Conservation (phyloP, 768 basidiomycete genomes). For the Suillus subalutaceus region DNA sequence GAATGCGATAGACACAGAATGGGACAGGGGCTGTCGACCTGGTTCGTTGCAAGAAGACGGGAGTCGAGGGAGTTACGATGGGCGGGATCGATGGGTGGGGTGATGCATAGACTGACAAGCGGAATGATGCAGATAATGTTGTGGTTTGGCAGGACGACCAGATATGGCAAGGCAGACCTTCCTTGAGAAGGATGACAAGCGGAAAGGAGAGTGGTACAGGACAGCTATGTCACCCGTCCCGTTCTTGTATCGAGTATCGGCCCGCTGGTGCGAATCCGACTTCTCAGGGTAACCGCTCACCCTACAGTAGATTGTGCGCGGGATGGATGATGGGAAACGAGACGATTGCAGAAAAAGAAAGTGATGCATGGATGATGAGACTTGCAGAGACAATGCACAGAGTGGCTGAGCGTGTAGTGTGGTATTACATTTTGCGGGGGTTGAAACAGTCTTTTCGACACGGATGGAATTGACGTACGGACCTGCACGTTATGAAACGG, state of each 20-base stretch:
- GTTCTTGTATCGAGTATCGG: slow-evolving; percentile 23
- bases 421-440: slow-evolving; percentile 75
- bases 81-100: slow-evolving; percentile 41
- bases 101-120: slow-evolving; percentile 59
- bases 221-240: slow-evolving; percentile 7
- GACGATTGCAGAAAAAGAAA: slow-evolving; percentile 66
- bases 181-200: slow-evolving; percentile 16
- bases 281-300: slow-evolving; percentile 15
- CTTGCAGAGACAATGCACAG: slow-evolving; percentile 66
- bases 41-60: slow-evolving; percentile 50
- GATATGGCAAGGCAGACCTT: slow-evolving; percentile 22
- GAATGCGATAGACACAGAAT: slow-evolving; percentile 50
- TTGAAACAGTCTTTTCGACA: slow-evolving; percentile 56
- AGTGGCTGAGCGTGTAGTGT: slow-evolving; percentile 65
- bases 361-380: slow-evolving; percentile 66
- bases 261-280: slow-evolving; percentile 17
- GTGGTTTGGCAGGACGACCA: slow-evolving; percentile 26
- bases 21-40: slow-evolving; percentile 53
- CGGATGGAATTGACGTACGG: slow-evolving; percentile 39
- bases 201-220: slow-evolving; percentile 6
- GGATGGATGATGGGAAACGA: slow-evolving; percentile 44
- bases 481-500: slow-evolving; percentile 54
- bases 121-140: slow-evolving; percentile 45
- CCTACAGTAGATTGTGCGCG: slow-evolving; percentile 46
- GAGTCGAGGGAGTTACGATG: slow-evolving; percentile 45